A percentile compares a stretch with the other conserved stretches of the same genome.
These are phyloP conservation scores for Apiotrichum laibachii DNA, from an alignment of 1,284 basidiomycete species.

Conservation along the genomic window DNA sequence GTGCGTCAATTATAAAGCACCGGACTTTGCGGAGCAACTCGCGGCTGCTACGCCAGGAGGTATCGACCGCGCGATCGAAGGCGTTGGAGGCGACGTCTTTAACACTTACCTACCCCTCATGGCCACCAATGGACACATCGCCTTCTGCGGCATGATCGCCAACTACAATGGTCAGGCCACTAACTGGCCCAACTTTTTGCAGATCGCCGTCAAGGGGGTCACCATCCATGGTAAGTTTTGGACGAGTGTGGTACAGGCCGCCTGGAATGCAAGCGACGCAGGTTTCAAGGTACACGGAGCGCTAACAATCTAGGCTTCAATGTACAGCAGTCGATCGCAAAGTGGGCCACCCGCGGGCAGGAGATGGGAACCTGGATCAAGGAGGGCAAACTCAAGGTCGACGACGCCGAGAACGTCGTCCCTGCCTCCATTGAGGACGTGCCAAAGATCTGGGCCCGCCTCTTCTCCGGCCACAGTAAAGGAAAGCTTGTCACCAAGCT, in stretches of 20 bases:
- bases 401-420: slow-evolving; percentile 17
- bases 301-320: slow-evolving; percentile 32
- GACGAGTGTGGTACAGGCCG: too few relatives aligned
- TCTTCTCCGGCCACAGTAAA: slow-evolving; percentile 30
- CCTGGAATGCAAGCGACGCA: too few relatives aligned
- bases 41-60: slow-evolving; percentile 1
- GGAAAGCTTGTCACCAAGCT: slow-evolving; percentile 37
- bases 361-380: slow-evolving; percentile 12
- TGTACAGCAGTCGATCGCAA: slow-evolving; percentile 30
- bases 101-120: slow-evolving; percentile 45
- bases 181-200: slow-evolving; percentile 17
- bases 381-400: slow-evolving; percentile 13
- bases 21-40: not conserved
- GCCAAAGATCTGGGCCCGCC: slow-evolving; percentile 26
- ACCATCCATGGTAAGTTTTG: slow-evolving; percentile 40
- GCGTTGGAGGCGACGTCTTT: slow-evolving; percentile 52
- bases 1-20: slow-evolving; percentile 54
- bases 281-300: too few relatives aligned
- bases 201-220: slow-evolving; percentile 45
- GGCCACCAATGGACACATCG: slow-evolving; percentile 48
- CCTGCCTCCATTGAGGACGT: slow-evolving; percentile 26
- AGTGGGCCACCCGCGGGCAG: not conserved
- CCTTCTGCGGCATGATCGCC: slow-evolving; percentile 44
- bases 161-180: slow-evolving; percentile 12
- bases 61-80: slow-evolving; percentile 46